Base-by-base conservation (phyloP, 2,329 filamentous ascomycete genomes). In the Nectriaceae sp. region DNA sequence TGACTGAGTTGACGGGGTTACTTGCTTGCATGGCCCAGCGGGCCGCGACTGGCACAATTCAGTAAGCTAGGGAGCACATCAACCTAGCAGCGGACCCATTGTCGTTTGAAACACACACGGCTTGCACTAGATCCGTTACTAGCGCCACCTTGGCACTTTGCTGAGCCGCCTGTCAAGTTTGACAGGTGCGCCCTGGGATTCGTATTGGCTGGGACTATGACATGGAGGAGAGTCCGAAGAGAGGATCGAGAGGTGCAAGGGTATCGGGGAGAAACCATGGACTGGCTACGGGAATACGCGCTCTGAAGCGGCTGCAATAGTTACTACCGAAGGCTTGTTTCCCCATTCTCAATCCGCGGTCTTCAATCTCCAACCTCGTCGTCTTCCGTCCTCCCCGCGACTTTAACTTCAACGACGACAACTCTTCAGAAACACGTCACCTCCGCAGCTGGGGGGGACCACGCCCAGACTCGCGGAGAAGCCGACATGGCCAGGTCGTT, bases 171-270 rank as follows among this genome's bases (percentile, higher is more conserved):
- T 49, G 46, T 52, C 49, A 52, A 44, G 46, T 52, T 52, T 52
- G 49, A 49, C 49, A 52, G 48, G 49, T 52, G 48, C 45, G 42
- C 48, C 49, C 42, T 49, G 42, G 42, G 38, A 40, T 40, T 44
- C 21, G 36, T 26, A 43, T 38, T 29, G 39, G 33, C 39, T 24
- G 41, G 33, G 37, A 18, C 33, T 45, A 18, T 10, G 6, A 36
- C 24, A 29, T 29, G 24, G 24, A 16, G 33, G 26, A 10, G 26
- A 31, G 15, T 8, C 8, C 26, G 26, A 31, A 31, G 26, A 31
- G 26, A 31, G 15, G 15, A n/a, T n/a, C n/a, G n/a, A n/a, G n/a
- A n/a, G n/a, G n/a, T 31, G 15, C 26, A 31, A 31, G 26, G 26
- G 26, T n/a, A n/a, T n/a, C n/a, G n/a, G n/a, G n/a, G n/a, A n/a